Evolutionary conservation across 2,329 filamentous ascomycete species (phyloP).

Genomic region (Ophiognomonia clavigignenti-juglandacearum): DNA sequence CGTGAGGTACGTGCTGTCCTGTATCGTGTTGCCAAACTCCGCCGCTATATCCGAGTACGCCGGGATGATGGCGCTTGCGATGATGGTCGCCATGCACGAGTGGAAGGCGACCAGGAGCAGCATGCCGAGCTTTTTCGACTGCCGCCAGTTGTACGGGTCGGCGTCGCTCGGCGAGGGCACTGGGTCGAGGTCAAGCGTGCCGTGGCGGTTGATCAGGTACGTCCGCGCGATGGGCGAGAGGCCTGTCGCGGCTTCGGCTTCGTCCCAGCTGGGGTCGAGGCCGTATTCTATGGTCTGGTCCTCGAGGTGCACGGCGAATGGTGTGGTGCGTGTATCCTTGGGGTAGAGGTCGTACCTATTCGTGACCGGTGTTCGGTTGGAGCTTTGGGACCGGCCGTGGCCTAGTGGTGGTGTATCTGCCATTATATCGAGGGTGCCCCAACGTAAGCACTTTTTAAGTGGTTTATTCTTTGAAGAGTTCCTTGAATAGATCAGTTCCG

Average conservation of each 20-base stretch:
- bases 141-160: slow-evolving; percentile 50
- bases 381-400: slow-evolving; percentile 7
- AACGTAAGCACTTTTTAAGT: no score
- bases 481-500: no score
- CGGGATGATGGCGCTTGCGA: slow-evolving; percentile 42
- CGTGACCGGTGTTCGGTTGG: background rate
- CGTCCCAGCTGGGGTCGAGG: background rate
- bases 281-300: background rate
- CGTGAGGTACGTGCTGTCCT: slow-evolving; percentile 3
- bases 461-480: no score
- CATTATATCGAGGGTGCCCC: no score
- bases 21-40: slow-evolving; percentile 36
- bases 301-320: background rate
- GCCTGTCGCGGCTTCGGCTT: background rate
- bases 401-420: background rate
- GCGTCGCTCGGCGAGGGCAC: slow-evolving; percentile 41
- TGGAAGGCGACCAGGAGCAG: slow-evolving; percentile 46
- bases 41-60: slow-evolving; percentile 42
- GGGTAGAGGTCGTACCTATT: background rate
- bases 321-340: background rate
- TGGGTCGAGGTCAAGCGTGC: slow-evolving; percentile 46
- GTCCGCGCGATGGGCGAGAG: slow-evolving; percentile 28
- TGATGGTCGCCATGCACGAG: slow-evolving; percentile 46
- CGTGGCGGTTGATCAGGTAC: slow-evolving; percentile 45
- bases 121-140: slow-evolving; percentile 43